Evolutionary conservation across 2,329 filamentous ascomycete genomes (phyloP).

Genomic region (Monilinia fructicola): DNA sequence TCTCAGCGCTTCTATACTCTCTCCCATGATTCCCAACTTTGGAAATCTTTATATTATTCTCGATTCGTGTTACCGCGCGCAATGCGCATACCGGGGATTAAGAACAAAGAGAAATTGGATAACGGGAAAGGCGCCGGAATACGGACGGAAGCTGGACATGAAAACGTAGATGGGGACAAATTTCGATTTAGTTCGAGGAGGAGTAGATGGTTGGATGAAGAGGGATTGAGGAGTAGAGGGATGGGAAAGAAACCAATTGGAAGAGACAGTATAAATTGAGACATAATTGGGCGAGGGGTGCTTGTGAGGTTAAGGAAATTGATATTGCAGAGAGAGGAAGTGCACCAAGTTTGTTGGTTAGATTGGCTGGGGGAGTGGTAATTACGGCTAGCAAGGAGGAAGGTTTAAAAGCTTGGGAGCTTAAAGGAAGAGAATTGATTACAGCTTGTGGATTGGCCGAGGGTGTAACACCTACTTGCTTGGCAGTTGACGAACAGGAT

Average conservation of each 20-base stretch:
- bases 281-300: conserved; percentile 87
- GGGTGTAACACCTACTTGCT: conserved; percentile 54
- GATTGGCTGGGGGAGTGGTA: conserved; percentile 73
- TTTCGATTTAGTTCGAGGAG: conserved; percentile 46
- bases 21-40: conserved; percentile 79
- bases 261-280: conserved; percentile 84
- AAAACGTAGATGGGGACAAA: conserved; percentile 19
- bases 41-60: conserved; percentile 85
- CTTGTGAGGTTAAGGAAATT: conserved; percentile 77
- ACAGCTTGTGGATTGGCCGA: conserved; percentile 48
- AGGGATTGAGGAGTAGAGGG: conserved; percentile 35
- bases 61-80: conserved; percentile 83
- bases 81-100: conserved; percentile 69
- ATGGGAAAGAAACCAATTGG: conserved; percentile 63
- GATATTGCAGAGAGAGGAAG: conserved; percentile 41
- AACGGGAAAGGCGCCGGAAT: background rate
- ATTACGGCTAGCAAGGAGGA: conserved; percentile 69
- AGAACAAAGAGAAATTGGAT: conserved; percentile 39
- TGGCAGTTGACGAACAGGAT: conserved; percentile 61
- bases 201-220: conserved; percentile 50
- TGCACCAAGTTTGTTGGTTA: conserved; percentile 66
- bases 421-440: conserved; percentile 62
- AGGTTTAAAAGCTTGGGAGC: conserved; percentile 77
- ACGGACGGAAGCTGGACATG: background rate
- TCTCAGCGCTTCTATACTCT: conserved; percentile 74